Conservation (phyloP, 2,329 filamentous ascomycete species). For the Pseudogymnoascus sp. region DNA sequence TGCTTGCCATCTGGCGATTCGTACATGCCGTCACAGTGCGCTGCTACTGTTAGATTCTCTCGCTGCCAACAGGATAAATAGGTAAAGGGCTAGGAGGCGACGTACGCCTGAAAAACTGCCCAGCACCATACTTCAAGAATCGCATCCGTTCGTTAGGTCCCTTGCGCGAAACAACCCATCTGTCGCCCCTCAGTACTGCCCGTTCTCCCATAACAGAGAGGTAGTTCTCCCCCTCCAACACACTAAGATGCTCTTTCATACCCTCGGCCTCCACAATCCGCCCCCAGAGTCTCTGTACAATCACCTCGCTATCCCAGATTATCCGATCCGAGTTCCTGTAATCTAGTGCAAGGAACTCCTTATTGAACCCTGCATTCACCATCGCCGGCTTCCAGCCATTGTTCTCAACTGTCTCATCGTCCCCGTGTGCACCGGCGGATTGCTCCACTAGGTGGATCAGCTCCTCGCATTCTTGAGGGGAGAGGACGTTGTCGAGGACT, state of each 20-base stretch:
- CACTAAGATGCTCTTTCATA: conserved; percentile 34
- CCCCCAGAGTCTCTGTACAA: conserved; percentile 57
- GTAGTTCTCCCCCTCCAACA: conserved; percentile 25
- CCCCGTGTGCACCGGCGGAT: conserved; percentile 35
- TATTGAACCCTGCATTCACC: conserved; percentile 57
- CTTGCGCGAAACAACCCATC: conserved; percentile 17
- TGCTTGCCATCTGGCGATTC: conserved; percentile 24
- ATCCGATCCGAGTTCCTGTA: conserved; percentile 68
- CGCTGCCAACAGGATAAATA: conserved; percentile 1
- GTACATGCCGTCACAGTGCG: conserved; percentile 63
- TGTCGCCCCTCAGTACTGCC: conserved; percentile 15
- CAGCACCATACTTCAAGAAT: conserved; percentile 64
- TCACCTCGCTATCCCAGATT: conserved; percentile 59
- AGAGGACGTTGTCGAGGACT: conserved; percentile 55
- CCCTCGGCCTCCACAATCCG: conserved; percentile 45
- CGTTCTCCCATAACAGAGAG: conserved; percentile 30
- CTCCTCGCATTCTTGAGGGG: conserved; percentile 51
- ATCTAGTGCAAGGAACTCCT: conserved; percentile 48
- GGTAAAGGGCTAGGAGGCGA: conserved; percentile 11
- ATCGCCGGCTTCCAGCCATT: conserved; percentile 60
- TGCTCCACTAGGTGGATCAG: conserved; percentile 45
- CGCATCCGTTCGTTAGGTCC: conserved; percentile 66
- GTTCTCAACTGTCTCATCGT: conserved; percentile 14
- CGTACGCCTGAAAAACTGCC: conserved; percentile 60
- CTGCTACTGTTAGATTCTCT: conserved; percentile 27